A percentile compares a stretch with the other conserved stretches of the same genome.
phyloP scores from a whole-genome alignment of 192 early-diverging fungal species.

The Backusella luteola region DNA sequence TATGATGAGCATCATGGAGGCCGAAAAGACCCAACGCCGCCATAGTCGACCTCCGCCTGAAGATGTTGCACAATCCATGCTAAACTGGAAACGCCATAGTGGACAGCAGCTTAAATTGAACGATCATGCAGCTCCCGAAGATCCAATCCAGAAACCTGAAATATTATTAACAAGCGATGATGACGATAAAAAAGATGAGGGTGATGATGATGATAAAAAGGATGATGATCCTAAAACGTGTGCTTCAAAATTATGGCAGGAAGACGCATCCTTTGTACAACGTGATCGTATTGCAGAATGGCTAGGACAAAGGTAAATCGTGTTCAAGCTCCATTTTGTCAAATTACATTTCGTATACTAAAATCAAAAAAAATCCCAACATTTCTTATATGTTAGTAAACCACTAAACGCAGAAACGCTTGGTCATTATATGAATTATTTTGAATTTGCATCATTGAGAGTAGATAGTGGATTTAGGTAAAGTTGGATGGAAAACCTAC shows the following conservation, averaged over 20 bases:
- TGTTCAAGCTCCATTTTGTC: background rate
- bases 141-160: background rate
- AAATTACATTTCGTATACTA: background rate
- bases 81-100: conserved; percentile 24
- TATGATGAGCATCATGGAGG: conserved; percentile 26
- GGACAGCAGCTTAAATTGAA: background rate
- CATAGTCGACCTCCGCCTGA: conserved; percentile 14
- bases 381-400: conserved; percentile 32
- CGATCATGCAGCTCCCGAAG: background rate
- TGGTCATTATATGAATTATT: conserved; percentile 72
- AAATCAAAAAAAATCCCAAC: background rate
- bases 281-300: conserved; percentile 49
- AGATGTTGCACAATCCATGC: conserved; percentile 13
- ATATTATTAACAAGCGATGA: background rate
- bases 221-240: conserved; percentile 17
- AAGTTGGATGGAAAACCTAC: background rate
- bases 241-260: conserved; percentile 32
- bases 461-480: conserved; percentile 80
- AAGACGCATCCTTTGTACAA: conserved; percentile 45
- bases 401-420: conserved; percentile 57
- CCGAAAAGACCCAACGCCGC: background rate
- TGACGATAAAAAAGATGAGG: background rate
- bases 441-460: conserved; percentile 66
- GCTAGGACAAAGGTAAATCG: conserved; percentile 41
- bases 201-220: background rate